Base-by-base conservation (phyloP, 352 stramenopile species). In the Pythium coloratum region DNA sequence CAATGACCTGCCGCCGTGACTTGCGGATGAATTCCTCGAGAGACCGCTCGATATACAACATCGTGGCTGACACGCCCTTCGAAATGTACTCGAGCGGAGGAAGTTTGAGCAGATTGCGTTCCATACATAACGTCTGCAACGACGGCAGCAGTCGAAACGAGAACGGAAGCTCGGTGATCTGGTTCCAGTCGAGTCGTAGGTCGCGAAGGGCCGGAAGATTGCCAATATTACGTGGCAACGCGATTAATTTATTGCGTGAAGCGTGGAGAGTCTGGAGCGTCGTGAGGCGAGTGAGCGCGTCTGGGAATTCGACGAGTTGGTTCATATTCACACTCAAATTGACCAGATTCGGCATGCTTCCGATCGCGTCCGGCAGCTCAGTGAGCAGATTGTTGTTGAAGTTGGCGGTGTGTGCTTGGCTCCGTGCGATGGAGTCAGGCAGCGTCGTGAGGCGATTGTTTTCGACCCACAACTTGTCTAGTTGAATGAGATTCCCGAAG, bases 131-230 rank as follows among this genome's bases (percentile, higher is more conserved):
- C 18, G 75, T 59, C 38, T 75, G 33, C 0, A 91, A 64, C 1
- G 61, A 58, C 0, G 18, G 67, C 13, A 81, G 66, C 14, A 85
- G 55, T 1, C 81, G 79, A 28, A 91, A 86, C 1, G 81, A 89
- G 63, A 89, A 89, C 0, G 82, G 82, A 24, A 91, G 75, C 57
- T 89, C 80, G 40, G 72, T 77, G 49, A 91, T 75, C 2, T 36
- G 57, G 60, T 91, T 91, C 81, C 81, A 91, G 59, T 91, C 82
- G 16, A 91, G 59, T 0, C 81, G 76, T 0, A 89, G 56, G n/a
- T 85, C 76, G 28, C 72, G 70, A 7, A 91, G 78, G 0, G 70
- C 59, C 12, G 71, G 55, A 18, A 91, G 76, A 26, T 77, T 69
- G 0, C 82, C 82, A 42, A 91, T 78, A 26, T 69, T 79, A 18